Evolutionary conservation across 108 stramenopile species (phyloP).

Genomic region (Aurantiochytrium sp.): DNA sequence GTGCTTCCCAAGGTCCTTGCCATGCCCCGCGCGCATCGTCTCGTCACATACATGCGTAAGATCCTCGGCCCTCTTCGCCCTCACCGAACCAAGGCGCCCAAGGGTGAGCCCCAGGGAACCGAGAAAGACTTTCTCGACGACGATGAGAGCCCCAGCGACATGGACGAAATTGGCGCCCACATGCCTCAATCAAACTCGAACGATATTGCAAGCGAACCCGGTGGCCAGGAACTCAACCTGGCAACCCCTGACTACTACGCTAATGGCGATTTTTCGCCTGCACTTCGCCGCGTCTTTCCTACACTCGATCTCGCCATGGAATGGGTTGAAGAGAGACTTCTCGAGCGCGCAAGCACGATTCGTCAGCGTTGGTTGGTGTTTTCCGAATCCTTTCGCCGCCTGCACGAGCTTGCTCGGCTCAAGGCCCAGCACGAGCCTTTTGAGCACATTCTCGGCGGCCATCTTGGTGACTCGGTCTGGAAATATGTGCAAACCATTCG

Average conservation of each 20-base stretch:
- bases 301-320: conserved; percentile 13
- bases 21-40: background rate
- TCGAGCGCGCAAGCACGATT: background rate
- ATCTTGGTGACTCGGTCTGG: conserved; percentile 17
- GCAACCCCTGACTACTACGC: background rate
- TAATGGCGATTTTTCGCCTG: background rate
- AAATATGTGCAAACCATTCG: background rate
- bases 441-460: conserved; percentile 15
- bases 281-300: background rate
- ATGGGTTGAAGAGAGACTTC: background rate
- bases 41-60: background rate
- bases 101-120: background rate
- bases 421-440: conserved; percentile 12
- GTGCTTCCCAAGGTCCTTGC: background rate
- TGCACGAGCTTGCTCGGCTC: background rate
- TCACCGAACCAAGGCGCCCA: background rate
- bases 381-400: background rate
- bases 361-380: conserved; percentile 1
- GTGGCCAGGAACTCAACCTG: background rate
- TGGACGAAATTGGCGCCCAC: background rate
- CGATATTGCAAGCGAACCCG: no score
- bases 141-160: background rate
- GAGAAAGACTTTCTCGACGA: background rate
- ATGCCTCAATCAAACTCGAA: no score
- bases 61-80: background rate